Evolutionary conservation across 2,329 filamentous ascomycete genomes (phyloP).

Genomic region (Penicillium concentricum): DNA sequence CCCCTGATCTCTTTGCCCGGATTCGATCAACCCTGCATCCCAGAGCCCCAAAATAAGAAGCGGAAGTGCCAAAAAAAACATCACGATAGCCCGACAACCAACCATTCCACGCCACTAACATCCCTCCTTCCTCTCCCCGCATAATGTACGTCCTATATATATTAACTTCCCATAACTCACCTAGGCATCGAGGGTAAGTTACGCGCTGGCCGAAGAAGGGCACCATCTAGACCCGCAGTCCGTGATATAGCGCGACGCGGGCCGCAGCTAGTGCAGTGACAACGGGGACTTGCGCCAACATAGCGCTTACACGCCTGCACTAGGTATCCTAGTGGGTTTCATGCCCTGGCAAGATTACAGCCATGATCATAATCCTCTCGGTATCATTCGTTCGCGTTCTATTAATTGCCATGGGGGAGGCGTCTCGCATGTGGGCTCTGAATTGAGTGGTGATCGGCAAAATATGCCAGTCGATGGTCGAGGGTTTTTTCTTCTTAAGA

Average conservation of each 20-base stretch:
- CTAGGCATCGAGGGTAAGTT: background rate
- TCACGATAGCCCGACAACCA: background rate
- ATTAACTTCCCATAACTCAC: background rate
- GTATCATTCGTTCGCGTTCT: slow-evolving; percentile 1
- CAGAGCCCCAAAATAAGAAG: background rate
- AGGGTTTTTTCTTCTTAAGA: slow-evolving; percentile 3
- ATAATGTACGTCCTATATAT: background rate
- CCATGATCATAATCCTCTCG: background rate
- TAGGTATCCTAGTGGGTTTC: slow-evolving; percentile 9
- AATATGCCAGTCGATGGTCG: background rate
- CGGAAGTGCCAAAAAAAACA: background rate
- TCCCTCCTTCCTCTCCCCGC: background rate
- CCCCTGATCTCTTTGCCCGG: background rate
- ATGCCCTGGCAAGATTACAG: background rate
- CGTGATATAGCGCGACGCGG: slow-evolving; percentile 9
- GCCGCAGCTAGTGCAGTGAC: slow-evolving; percentile 12
- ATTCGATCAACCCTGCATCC: background rate
- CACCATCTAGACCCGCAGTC: slow-evolving; percentile 7
- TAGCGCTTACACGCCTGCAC: slow-evolving; percentile 16
- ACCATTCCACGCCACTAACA: background rate
- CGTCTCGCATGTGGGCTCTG: background rate
- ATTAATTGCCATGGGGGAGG: background rate
- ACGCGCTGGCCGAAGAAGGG: background rate
- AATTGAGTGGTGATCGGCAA: background rate
- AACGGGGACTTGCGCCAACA: background rate